phyloP scores from a whole-genome alignment of 2,329 filamentous ascomycete species.

The Podosphaera xanthii region DNA sequence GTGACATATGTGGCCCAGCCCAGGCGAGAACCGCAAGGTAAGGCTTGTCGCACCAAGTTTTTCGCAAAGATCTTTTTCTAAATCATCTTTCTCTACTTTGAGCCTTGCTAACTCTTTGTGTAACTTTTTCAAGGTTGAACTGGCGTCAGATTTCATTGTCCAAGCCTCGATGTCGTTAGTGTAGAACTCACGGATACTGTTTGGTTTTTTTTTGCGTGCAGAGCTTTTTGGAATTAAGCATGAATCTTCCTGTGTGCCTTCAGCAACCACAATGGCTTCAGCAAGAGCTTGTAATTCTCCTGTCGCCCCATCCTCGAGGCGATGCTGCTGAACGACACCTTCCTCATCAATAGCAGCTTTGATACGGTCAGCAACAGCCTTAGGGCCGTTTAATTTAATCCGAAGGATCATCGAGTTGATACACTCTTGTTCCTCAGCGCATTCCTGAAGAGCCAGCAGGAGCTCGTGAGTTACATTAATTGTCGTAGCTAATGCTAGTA shows the following conservation, averaged over 20 bases:
- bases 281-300: conserved; percentile 50
- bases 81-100: conserved; percentile 30
- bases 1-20: conserved; percentile 75
- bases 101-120: conserved; percentile 45
- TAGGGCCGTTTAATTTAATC: conserved; percentile 43
- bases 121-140: conserved; percentile 36
- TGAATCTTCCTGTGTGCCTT: conserved; percentile 36
- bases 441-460: conserved; percentile 22
- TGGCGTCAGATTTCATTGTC: conserved; percentile 48
- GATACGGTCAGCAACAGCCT: conserved; percentile 48
- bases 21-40: conserved; percentile 66
- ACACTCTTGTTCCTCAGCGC: conserved; percentile 14
- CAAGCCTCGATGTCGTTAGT: conserved; percentile 35
- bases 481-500: conserved; percentile 63
- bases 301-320: conserved; percentile 48
- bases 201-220: conserved; percentile 21
- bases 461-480: conserved; percentile 53
- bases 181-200: conserved; percentile 32
- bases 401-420: conserved; percentile 27
- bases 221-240: conserved; percentile 17
- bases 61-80: conserved; percentile 38
- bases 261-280: conserved; percentile 42
- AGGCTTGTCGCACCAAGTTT: conserved; percentile 40
- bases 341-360: conserved; percentile 74
- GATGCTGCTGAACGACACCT: conserved; percentile 59